Evolutionary conservation across 768 basidiomycete genomes (phyloP), one percentile per base, ranked within the genome.

Genomic region (Rhodocollybia butyracea): DNA sequence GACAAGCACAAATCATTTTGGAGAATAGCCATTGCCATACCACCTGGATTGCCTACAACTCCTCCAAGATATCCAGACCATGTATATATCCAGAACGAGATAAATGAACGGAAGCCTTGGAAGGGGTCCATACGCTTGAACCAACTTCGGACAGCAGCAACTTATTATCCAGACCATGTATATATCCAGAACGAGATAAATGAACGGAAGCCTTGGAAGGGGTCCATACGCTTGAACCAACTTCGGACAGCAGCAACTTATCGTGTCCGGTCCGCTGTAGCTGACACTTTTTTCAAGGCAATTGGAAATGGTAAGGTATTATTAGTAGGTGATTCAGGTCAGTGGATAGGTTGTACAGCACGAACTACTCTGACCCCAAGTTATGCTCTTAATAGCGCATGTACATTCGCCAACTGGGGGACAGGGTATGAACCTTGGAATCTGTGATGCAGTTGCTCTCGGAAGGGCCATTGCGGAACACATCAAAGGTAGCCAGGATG

Each of bases 401-500:
- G 75, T 82, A 43, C 82, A 81, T 55, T 77, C 81, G 0, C 82
- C 81, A 22, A 69, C 74, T 5, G 82, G 81, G 1, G 82, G 82
- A 1, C 80, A 81, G 52, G 82, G 81, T 11, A 79, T 83, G 80
- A 81, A 82, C 57, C 72, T 83, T n/a, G 79, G 81, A 5, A 65
- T 83, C n/a, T 73, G 80, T 15, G 82, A 83, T 57, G 80, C 76
- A 6, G 63, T 81, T 21, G 67, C 69, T 46, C 71, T 82, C 3
- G 80, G 74, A 5, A 70, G 27, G 30, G 72, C 62, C 6, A 63
- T 83, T 38, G 63, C 65, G 17, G 64, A 69, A n/a, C 76, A 77
- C 13, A 45, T 45, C 8, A 29, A 45, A 27, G 3, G 43, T n/a
- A 29, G 43, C 24, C n/a, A n/a, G n/a, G 61, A 61, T 0, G 74